Conservation (phyloP, 140 eudicot genomes). For the Senecio squalidus region DNA sequence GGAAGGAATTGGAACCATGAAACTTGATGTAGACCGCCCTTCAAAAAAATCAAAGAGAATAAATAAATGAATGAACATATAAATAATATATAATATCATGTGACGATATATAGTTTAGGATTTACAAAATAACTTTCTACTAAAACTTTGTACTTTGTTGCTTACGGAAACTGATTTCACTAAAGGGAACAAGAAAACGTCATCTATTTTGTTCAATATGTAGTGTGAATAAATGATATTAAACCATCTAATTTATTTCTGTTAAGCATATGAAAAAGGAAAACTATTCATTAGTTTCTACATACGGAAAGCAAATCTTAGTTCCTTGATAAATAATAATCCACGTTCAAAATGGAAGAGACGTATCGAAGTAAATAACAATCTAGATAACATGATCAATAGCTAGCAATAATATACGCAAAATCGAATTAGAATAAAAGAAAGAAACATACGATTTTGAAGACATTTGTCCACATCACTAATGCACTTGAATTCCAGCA, state of each 20-base stretch:
- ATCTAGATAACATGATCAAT: slow-evolving; percentile 1
- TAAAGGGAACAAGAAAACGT: not conserved
- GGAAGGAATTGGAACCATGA: slow-evolving; percentile 99
- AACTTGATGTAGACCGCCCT: slow-evolving; percentile 96
- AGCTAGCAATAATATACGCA: not conserved
- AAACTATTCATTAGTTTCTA: not conserved
- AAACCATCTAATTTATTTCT: slow-evolving; percentile 13
- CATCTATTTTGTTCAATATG: slow-evolving; percentile 1
- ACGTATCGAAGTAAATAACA: not conserved
- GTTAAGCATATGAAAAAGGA: not conserved
- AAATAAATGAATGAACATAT: slow-evolving; percentile 6
- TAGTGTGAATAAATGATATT: too few relatives aligned
- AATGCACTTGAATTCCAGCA: slow-evolving; percentile 18
- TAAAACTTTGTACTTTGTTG: too few relatives aligned
- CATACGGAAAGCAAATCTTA: not conserved
- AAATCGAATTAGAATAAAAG: not conserved
- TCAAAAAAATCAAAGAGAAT: slow-evolving; percentile 26
- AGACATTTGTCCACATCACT: slow-evolving; percentile 94
- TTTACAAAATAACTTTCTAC: too few relatives aligned
- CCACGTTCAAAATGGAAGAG: slow-evolving; percentile 13
- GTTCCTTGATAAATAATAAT: not conserved
- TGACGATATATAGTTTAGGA: too few relatives aligned
- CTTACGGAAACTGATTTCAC: too few relatives aligned
- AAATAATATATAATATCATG: too few relatives aligned
- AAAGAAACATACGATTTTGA: slow-evolving; percentile 64